phyloP scores from a whole-genome alignment of 2,329 filamentous ascomycete genomes.

The Mycogone perniciosa region DNA sequence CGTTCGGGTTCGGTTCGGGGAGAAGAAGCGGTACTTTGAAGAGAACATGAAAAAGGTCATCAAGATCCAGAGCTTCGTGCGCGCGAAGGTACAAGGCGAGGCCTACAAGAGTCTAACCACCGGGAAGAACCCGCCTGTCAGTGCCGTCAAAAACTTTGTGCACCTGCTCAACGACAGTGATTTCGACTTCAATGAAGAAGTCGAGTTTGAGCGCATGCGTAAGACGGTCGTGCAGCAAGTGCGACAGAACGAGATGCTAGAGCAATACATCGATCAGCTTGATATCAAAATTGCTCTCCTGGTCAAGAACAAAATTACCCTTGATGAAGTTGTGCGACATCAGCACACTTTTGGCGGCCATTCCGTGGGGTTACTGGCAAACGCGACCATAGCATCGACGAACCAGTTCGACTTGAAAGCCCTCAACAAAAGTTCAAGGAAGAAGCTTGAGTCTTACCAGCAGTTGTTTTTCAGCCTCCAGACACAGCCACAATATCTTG shows the following conservation, averaged over 20 bases:
- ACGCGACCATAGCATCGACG: constrained; percentile 78
- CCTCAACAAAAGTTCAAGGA: constrained; percentile 90
- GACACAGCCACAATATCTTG: constrained; percentile 91
- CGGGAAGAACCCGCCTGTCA: constrained; percentile 93
- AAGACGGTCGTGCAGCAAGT: constrained; percentile 98
- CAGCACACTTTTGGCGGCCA: constrained; percentile 94
- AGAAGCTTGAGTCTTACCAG: constrained; percentile 94
- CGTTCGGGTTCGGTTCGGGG: constrained; percentile 67
- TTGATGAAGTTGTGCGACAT: constrained; percentile 95
- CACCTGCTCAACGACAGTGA: constrained; percentile 97
- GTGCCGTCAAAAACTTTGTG: constrained; percentile 96
- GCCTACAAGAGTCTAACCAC: constrained; percentile 96
- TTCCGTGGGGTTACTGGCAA: constrained; percentile 76
- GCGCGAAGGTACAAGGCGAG: constrained; percentile 91
- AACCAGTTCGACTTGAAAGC: constrained; percentile 97
- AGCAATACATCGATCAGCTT: constrained; percentile 96
- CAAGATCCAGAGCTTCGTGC: constrained; percentile 95
- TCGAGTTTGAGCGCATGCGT: constrained; percentile 89
- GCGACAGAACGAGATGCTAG: constrained; percentile 90
- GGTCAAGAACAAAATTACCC: constrained; percentile 98
- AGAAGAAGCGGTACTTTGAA: constrained; percentile 83
- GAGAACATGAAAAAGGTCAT: constrained; percentile 99
- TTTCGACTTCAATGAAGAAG: constrained; percentile 97
- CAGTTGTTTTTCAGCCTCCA: constrained; percentile 96
- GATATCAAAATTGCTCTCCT: constrained; percentile 98